A percentile compares a stretch with the other conserved stretches of the same genome.
phyloP scores from a whole-genome alignment of 2,329 filamentous ascomycete genomes.

The Phaeosphaeria sp. region DNA sequence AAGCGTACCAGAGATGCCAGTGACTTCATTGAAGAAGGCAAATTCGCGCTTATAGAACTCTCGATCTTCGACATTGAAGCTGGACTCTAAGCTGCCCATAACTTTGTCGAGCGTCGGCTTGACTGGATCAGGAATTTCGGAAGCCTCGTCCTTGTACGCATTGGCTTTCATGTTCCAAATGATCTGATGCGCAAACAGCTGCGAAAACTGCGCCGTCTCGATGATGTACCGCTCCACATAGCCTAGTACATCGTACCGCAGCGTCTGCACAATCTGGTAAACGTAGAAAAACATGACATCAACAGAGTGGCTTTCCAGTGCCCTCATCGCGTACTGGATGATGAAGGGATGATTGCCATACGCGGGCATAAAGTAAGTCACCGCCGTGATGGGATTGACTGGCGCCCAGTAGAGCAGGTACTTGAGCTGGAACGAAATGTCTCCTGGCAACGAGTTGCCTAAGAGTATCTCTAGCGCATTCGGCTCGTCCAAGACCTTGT shows the following conservation, averaged over 20 bases:
- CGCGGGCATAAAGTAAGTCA: slow-evolving; percentile 89
- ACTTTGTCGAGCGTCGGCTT: slow-evolving; percentile 94
- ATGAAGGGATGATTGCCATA: slow-evolving; percentile 93
- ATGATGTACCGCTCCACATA: slow-evolving; percentile 97
- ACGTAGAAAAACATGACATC: slow-evolving; percentile 99
- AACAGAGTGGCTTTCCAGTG: slow-evolving; percentile 91
- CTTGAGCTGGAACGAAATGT: slow-evolving; percentile 86
- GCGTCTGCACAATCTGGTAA: slow-evolving; percentile 93
- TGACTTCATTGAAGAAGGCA: slow-evolving; percentile 97
- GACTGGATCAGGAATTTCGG: slow-evolving; percentile 83
- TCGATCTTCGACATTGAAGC: slow-evolving; percentile 79
- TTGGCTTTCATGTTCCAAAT: slow-evolving; percentile 99
- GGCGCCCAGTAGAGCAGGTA: slow-evolving; percentile 93
- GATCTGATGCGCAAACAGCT: slow-evolving; percentile 97
- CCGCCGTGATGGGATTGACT: slow-evolving; percentile 89
- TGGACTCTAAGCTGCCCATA: slow-evolving; percentile 80
- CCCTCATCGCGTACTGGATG: slow-evolving; percentile 95
- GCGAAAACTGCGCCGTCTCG: slow-evolving; percentile 96
- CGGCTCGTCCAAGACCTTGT: slow-evolving; percentile 80
- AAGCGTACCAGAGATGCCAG: slow-evolving; percentile 91
- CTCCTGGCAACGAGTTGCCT: slow-evolving; percentile 74
- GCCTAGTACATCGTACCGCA: slow-evolving; percentile 90
- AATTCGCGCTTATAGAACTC: slow-evolving; percentile 95
- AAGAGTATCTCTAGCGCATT: slow-evolving; percentile 85
- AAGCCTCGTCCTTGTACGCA: slow-evolving; percentile 96